Evolutionary conservation across 352 stramenopile species (phyloP).

Genomic region (Phytophthora multivora): DNA sequence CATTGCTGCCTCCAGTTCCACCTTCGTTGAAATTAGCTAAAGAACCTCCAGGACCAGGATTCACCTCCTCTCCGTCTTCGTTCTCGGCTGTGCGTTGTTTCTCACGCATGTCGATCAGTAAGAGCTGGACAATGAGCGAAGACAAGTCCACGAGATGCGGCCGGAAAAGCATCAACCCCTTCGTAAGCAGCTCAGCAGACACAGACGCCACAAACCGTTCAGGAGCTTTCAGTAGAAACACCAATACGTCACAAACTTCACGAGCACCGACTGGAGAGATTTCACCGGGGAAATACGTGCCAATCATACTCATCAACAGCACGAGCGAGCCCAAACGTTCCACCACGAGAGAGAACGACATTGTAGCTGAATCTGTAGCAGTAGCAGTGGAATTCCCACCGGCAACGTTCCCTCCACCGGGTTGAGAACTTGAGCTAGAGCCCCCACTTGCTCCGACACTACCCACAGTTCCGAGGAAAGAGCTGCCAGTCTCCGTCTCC

Average conservation of each 20-base stretch:
- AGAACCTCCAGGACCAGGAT: constrained; percentile 38
- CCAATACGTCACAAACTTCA: constrained; percentile 83
- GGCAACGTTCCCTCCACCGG: constrained; percentile 28
- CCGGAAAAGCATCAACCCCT: constrained; percentile 84
- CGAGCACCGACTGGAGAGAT: constrained; percentile 75
- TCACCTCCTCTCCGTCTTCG: constrained; percentile 17
- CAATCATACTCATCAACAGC: constrained; percentile 84
- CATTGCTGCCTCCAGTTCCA: constrained; percentile 66
- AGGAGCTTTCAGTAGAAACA: constrained; percentile 61
- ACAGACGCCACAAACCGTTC: constrained; percentile 68
- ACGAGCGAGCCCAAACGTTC: constrained; percentile 72
- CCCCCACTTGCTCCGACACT: constrained; percentile 18
- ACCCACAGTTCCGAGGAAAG: constrained; percentile 29
- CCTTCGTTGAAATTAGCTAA: constrained; percentile 33
- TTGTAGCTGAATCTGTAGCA: constrained; percentile 17
- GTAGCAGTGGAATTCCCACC: constrained; percentile 33
- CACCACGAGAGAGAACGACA: constrained; percentile 48
- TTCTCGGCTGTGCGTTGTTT: constrained; percentile 53
- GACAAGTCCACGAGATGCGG: constrained; percentile 83
- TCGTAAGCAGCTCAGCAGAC: constrained; percentile 77
- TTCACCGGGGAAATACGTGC: constrained; percentile 85
- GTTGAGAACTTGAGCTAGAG: constrained; percentile 17
- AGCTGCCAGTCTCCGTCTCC: constrained; percentile 59
- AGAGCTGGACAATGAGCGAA: constrained; percentile 71
- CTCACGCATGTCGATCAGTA: constrained; percentile 77